phyloP scores from a whole-genome alignment of 495 filamentous ascomycete species.

The Xylaria flabelliformis region DNA sequence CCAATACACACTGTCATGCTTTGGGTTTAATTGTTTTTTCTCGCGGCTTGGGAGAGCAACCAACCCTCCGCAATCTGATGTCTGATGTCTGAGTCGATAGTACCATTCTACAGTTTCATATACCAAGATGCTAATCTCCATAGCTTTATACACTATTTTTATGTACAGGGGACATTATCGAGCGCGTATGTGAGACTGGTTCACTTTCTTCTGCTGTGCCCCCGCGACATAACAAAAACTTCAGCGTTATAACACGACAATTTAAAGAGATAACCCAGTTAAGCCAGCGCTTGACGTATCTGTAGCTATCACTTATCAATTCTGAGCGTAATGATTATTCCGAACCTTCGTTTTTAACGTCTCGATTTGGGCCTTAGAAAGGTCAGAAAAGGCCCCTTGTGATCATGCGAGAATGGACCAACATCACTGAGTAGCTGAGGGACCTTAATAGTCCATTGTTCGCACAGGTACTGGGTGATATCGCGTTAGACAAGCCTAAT shows the following conservation, averaged over 20 bases:
- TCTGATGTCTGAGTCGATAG: background rate
- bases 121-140: background rate
- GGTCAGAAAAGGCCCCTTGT: background rate
- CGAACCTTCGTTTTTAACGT: background rate
- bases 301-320: background rate
- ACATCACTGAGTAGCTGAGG: slow-evolving; percentile 7
- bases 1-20: background rate
- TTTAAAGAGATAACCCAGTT: too few species aligned
- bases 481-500: background rate
- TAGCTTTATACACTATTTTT: background rate
- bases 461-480: background rate
- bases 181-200: too few species aligned
- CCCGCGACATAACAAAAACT: background rate
- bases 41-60: background rate
- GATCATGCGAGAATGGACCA: background rate
- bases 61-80: background rate
- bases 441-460: slow-evolving; percentile 8
- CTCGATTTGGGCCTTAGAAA: slow-evolving; percentile 5
- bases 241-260: too few species aligned
- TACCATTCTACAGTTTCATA: background rate
- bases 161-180: background rate
- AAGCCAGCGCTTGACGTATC: too few species aligned
- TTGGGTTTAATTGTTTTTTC: background rate
- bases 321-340: background rate
- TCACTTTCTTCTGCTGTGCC: background rate